phyloP scores from a whole-genome alignment of 2,329 filamentous ascomycete genomes.

The Stemphylium beticola region DNA sequence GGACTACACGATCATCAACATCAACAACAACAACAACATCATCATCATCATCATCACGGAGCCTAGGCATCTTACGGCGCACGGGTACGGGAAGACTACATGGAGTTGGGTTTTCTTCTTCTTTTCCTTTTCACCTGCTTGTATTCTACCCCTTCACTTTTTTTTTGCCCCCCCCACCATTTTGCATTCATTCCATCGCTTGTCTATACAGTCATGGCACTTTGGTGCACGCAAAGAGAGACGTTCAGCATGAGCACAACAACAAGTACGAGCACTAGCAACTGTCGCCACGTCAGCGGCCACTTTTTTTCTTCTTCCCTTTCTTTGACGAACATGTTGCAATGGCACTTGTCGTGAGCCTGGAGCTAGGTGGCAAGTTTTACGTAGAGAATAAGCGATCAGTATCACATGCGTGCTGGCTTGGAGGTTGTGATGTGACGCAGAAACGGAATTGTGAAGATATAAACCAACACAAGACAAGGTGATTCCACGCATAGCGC shows the following conservation, averaged over 20 bases:
- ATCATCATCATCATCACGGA: slow-evolving; percentile 26
- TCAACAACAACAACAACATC: no score
- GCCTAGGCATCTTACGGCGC: slow-evolving; percentile 44
- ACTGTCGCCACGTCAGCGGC: slow-evolving; percentile 6
- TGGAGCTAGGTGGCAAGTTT: slow-evolving; percentile 17
- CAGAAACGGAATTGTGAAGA: no score
- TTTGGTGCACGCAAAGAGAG: slow-evolving; percentile 24
- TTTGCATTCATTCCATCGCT: slow-evolving; percentile 20
- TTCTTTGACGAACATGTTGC: not conserved
- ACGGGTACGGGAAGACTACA: slow-evolving; percentile 18
- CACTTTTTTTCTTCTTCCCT: not conserved
- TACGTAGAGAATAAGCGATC: slow-evolving; percentile 2
- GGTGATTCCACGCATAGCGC: no score
- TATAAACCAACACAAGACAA: no score
- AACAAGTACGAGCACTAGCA: slow-evolving; percentile 9
- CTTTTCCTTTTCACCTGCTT: slow-evolving; percentile 14
- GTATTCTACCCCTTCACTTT: slow-evolving; percentile 20
- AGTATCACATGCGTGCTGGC: not conserved
- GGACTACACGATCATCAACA: slow-evolving; percentile 39
- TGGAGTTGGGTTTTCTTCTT: slow-evolving; percentile 14
- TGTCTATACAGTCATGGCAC: slow-evolving; percentile 23
- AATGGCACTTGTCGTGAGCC: slow-evolving; percentile 18
- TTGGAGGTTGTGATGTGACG: not conserved
- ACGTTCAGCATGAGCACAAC: slow-evolving; percentile 20
- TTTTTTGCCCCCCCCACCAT: not conserved